Percentiles rank a stretch among this genome's conserved stretches.
phyloP scores from a whole-genome alignment of 2,329 filamentous ascomycete genomes.

The Diaporthe citri region DNA sequence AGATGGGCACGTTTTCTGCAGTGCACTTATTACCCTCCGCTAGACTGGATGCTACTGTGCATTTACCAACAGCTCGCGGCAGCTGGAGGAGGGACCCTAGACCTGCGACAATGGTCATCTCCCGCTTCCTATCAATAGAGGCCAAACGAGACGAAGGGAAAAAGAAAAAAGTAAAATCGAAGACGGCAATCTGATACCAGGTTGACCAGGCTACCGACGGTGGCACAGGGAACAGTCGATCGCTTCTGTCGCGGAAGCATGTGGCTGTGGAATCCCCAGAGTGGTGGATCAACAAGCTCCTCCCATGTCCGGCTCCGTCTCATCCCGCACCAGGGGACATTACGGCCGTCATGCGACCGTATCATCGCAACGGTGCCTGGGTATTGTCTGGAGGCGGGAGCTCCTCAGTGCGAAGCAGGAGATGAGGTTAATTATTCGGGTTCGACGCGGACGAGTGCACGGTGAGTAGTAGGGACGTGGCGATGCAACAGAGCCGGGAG shows the following conservation, averaged over 20 bases:
- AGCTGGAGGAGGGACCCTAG: background rate
- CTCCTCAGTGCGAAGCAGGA: background rate
- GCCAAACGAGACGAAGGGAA: background rate
- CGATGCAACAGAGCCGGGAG: constrained; percentile 1
- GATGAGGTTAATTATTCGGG: background rate
- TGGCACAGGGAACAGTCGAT: constrained; percentile 30
- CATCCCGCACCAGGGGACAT: constrained; percentile 18
- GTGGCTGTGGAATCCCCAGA: constrained; percentile 31
- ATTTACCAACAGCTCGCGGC: background rate
- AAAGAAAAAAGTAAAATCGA: constrained; percentile 9
- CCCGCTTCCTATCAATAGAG: background rate
- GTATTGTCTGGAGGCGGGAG: background rate
- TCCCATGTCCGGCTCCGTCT: constrained; percentile 27
- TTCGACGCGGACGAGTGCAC: background rate
- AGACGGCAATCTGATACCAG: constrained; percentile 17
- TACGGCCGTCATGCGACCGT: constrained; percentile 30
- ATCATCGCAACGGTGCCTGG: background rate
- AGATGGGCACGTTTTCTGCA: constrained; percentile 14
- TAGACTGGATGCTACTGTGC: background rate
- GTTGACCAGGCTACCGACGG: constrained; percentile 24
- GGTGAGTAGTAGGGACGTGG: background rate
- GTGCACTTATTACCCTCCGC: background rate
- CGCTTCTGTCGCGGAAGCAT: constrained; percentile 30
- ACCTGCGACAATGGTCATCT: constrained; percentile 18
- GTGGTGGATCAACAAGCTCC: constrained; percentile 18